Evolutionary conservation across 208 protist species (phyloP).

Genomic region (Crithidia fasciculata): DNA sequence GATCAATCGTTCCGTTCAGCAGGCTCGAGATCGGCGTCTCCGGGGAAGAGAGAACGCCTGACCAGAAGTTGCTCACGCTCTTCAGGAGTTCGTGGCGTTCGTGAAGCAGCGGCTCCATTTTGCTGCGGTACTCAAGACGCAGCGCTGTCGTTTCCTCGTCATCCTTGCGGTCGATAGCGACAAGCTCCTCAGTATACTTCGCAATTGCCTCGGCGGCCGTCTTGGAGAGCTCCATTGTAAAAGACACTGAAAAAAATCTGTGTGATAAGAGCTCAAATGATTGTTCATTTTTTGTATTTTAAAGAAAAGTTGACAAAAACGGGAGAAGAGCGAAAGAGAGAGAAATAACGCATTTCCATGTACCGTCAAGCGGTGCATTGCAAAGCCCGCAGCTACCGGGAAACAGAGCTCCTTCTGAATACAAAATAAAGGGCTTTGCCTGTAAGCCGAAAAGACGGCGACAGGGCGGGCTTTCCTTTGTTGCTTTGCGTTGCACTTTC

Average conservation of each 20-base stretch:
- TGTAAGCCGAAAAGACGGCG: no score
- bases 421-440: no score
- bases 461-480: no score
- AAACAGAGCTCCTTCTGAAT: no score
- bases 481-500: no score
- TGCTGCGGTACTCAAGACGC: conserved; percentile 43
- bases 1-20: conserved; percentile 80
- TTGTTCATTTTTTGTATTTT: neutral
- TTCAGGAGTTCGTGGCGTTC: conserved; percentile 57
- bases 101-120: conserved; percentile 66
- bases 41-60: conserved; percentile 43
- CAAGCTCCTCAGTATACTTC: conserved; percentile 45
- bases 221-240: conserved; percentile 32
- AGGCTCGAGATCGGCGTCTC: conserved; percentile 47
- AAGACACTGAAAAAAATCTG: conserved; percentile 12
- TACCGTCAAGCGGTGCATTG: no score
- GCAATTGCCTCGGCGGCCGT: conserved; percentile 35
- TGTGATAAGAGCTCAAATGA: neutral
- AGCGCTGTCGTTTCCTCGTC: conserved; percentile 32
- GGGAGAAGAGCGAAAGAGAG: no score
- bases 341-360: no score
- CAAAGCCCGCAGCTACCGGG: no score
- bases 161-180: conserved; percentile 38
- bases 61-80: conserved; percentile 67
- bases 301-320: neutral